A percentile compares a stretch with the other conserved stretches of the same genome.
Conservation (phyloP, 2,329 filamentous ascomycete species). For the Amauroascus niger region DNA sequence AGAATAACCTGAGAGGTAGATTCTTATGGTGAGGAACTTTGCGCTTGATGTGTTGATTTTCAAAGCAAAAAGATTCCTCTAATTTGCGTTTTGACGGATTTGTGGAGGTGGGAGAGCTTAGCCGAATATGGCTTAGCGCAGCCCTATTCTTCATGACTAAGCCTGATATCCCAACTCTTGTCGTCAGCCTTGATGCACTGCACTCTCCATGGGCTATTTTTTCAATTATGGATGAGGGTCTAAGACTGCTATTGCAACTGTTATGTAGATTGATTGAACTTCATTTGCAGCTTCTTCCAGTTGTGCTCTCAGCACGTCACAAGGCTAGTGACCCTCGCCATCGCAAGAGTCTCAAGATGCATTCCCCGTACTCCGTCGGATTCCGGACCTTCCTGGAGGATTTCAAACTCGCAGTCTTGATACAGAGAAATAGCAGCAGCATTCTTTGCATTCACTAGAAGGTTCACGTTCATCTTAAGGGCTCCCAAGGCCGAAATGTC, state of each 20-base stretch:
- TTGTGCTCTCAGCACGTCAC: not conserved
- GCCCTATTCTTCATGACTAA: conserved; percentile 9
- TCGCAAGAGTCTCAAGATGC: not conserved
- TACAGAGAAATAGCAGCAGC: conserved; percentile 18
- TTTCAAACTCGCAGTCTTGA: conserved; percentile 20
- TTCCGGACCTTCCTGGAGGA: not conserved
- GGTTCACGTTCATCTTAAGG: conserved; percentile 16
- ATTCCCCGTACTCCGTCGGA: not conserved
- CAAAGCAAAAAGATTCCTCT: conserved; percentile 3
- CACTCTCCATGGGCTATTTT: too few relatives aligned
- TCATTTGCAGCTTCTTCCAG: not conserved
- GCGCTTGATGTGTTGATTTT: conserved; percentile 6
- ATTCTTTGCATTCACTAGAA: conserved; percentile 18
- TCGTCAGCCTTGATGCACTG: too few relatives aligned
- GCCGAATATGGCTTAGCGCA: conserved; percentile 13
- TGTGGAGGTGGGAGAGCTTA: conserved; percentile 13
- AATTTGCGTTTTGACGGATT: conserved; percentile 3
- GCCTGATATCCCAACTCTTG: too few relatives aligned
- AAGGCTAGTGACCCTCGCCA: conserved; percentile 7
- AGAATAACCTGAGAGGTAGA: conserved; percentile 42
- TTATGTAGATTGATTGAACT: too few relatives aligned
- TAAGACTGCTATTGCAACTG: too few relatives aligned
- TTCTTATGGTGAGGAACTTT: conserved; percentile 65
- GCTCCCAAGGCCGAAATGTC: conserved; percentile 13
- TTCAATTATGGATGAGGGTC: too few relatives aligned